These are phyloP conservation scores for Fraxinus latifolia DNA, from an alignment of 305 asterid genomes.

Conservation along the genomic window DNA sequence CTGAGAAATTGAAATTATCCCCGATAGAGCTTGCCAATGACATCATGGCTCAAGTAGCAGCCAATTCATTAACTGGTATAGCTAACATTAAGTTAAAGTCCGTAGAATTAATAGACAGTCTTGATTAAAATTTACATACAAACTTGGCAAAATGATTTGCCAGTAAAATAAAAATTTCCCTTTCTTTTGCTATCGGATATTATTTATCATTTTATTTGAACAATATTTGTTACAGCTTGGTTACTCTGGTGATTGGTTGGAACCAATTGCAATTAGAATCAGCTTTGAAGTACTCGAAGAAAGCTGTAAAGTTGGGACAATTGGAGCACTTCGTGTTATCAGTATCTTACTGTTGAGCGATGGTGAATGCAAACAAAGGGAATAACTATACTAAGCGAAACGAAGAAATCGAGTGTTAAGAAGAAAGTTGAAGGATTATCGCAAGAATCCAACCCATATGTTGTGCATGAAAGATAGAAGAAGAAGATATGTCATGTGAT, in stretches of 20 bases:
- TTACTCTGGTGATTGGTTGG: slow-evolving; percentile 15
- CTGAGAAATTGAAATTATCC: not conserved
- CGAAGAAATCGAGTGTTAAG: not conserved
- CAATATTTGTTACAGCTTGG: slow-evolving; percentile 16
- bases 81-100: not conserved
- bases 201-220: not conserved
- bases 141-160: not conserved
- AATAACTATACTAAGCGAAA: slow-evolving; percentile 1
- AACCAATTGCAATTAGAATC: not conserved
- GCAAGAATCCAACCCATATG: not conserved
- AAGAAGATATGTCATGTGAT: slow-evolving; percentile 10
- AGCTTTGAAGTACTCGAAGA: slow-evolving; percentile 17
- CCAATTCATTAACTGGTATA: not conserved
- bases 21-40: not conserved
- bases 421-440: not conserved
- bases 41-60: not conserved
- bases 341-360: slow-evolving; percentile 5
- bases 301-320: slow-evolving; percentile 28
- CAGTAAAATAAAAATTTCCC: not conserved
- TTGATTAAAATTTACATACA: not conserved
- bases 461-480: not conserved
- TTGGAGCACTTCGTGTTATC: slow-evolving; percentile 22
- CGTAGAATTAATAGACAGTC: not conserved
- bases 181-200: not conserved
- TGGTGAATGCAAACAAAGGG: not conserved